Conservation (phyloP, 371 early-diverging fungal species). For the Circinella umbellata region DNA sequence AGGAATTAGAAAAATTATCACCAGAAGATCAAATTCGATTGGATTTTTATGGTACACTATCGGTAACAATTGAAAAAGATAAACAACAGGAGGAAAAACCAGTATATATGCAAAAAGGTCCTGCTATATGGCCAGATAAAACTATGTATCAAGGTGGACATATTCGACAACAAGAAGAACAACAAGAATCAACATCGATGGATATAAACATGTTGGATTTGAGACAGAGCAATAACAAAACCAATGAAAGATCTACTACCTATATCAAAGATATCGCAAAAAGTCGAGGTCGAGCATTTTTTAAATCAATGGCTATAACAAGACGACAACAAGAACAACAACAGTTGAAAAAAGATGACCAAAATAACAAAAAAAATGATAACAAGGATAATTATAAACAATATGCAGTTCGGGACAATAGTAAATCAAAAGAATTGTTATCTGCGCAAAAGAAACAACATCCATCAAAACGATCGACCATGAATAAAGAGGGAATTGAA, state of each 20-base stretch:
- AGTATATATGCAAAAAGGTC: neutral
- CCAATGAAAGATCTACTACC: neutral
- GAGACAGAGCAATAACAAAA: neutral
- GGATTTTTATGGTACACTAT: conserved; percentile 8
- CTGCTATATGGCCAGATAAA: conserved; percentile 17
- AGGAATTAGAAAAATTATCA: neutral
- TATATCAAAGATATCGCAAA: neutral
- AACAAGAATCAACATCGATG: neutral
- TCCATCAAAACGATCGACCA: neutral
- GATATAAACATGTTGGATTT: neutral
- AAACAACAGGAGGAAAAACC: neutral
- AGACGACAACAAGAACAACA: neutral
- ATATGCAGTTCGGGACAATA: neutral
- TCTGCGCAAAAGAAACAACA: neutral
- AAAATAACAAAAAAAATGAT: neutral
- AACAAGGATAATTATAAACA: neutral
- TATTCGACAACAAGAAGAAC: conserved; percentile 6
- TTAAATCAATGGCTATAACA: neutral
- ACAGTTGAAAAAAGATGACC: neutral
- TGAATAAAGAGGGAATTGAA: neutral
- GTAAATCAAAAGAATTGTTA: neutral
- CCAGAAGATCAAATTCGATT: neutral
- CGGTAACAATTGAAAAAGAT: neutral
- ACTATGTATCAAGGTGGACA: conserved; percentile 16
- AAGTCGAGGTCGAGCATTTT: neutral